Evolutionary conservation across 1,284 basidiomycete genomes (phyloP).

Genomic region (Sporisorium reilianum): DNA sequence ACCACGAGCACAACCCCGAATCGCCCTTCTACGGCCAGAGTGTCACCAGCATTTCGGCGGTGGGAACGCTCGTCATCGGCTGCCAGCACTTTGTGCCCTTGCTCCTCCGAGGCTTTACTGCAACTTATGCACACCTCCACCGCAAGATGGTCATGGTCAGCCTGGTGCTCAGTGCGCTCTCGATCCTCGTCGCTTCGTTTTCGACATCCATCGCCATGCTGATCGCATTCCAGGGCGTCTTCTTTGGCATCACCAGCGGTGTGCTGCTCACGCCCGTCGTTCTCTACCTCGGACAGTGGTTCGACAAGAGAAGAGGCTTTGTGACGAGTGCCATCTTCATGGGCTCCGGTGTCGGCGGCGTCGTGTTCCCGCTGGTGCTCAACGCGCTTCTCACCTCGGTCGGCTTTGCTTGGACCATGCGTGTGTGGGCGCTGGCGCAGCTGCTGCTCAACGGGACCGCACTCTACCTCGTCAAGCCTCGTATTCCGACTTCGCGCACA

Average conservation of each 20-base stretch:
- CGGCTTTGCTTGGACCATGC: conserved; percentile 56
- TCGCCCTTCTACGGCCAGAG: conserved; percentile 47
- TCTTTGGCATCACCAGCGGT: conserved; percentile 44
- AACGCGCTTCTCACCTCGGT: conserved; percentile 34
- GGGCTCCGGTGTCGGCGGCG: conserved; percentile 51
- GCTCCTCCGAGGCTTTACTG: conserved; percentile 33
- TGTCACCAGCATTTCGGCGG: conserved; percentile 43
- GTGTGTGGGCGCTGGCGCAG: conserved; percentile 38
- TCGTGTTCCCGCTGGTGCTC: conserved; percentile 47
- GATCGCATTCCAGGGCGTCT: conserved; percentile 50
- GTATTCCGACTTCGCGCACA: background rate
- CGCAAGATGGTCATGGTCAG: conserved; percentile 27
- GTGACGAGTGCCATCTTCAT: conserved; percentile 52
- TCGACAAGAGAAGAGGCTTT: conserved; percentile 46
- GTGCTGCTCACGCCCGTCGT: conserved; percentile 48
- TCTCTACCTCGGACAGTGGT: conserved; percentile 57
- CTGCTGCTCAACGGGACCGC: conserved; percentile 38
- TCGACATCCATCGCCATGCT: conserved; percentile 28
- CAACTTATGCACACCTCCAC: conserved; percentile 32
- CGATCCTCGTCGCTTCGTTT: conserved; percentile 47
- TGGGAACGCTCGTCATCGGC: conserved; percentile 54
- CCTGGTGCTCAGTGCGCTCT: conserved; percentile 26
- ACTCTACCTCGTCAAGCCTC: conserved; percentile 30
- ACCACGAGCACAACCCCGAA: conserved; percentile 49
- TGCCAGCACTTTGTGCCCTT: conserved; percentile 48